These are phyloP conservation scores for Quercus phellos DNA, from an alignment of 331 rosid genomes.

Conservation along the genomic window DNA sequence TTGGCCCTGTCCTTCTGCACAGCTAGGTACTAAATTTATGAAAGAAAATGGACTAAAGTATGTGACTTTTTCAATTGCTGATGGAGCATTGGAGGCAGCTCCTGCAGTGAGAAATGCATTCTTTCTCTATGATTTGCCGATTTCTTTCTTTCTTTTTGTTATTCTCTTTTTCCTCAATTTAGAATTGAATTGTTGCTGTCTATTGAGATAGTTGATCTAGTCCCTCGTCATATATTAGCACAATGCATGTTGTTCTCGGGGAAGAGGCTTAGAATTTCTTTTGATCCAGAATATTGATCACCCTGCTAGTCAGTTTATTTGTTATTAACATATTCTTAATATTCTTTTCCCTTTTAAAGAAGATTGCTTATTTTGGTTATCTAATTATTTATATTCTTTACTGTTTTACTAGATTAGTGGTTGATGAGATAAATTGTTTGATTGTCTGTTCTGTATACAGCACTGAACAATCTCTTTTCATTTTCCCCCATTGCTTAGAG, in stretches of 20 bases:
- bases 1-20: constrained; percentile 21
- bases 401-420: not conserved
- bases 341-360: not conserved
- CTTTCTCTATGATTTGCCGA: not conserved
- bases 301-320: not conserved
- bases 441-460: not conserved
- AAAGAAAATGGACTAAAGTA: constrained; percentile 73
- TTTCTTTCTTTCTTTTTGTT: not conserved
- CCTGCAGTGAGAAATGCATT: constrained; percentile 66
- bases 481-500: not conserved
- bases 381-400: not conserved
- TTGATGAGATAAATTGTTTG: not conserved
- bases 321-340: not conserved
- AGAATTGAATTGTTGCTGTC: not conserved
- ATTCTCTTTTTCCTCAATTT: not conserved
- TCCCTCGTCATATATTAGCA: not conserved
- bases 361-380: not conserved
- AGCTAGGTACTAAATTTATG: constrained; percentile 91
- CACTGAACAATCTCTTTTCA: not conserved
- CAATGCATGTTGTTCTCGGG: not conserved
- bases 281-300: not conserved
- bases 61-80: constrained; percentile 84
- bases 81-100: constrained; percentile 98
- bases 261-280: not conserved
- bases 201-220: not conserved